Conservation (phyloP, 129 eudicot species). For the Flaveria trinervia region DNA sequence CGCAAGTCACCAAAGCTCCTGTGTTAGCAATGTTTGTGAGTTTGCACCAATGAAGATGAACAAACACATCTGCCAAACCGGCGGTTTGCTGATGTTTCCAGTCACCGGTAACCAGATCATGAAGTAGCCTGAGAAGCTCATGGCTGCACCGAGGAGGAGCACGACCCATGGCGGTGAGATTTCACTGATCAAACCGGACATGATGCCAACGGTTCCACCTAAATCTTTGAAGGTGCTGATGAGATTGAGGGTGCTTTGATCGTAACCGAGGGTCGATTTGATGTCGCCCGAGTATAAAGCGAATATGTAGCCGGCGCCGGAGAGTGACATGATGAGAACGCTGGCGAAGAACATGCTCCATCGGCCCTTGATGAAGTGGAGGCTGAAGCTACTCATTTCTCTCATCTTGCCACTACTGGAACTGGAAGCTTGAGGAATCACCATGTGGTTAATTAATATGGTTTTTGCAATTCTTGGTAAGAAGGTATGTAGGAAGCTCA, state of each 20-base stretch:
- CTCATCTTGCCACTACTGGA: too few relatives aligned
- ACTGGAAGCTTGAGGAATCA: too few relatives aligned
- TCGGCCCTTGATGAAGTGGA: too few relatives aligned
- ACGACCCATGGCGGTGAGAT: not conserved
- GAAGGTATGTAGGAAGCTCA: too few relatives aligned
- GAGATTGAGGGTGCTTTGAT: not conserved
- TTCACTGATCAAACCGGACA: not conserved
- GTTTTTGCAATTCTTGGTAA: too few relatives aligned
- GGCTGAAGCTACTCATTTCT: too few relatives aligned
- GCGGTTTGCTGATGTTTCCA: not conserved
- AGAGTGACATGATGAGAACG: too few relatives aligned
- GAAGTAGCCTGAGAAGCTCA: not conserved
- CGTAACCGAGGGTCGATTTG: not conserved
- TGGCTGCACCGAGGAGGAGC: not conserved
- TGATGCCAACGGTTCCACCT: not conserved
- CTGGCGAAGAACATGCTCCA: too few relatives aligned
- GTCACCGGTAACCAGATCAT: not conserved
- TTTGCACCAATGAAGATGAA: not conserved
- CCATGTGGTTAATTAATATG: too few relatives aligned
- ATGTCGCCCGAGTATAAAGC: too few relatives aligned
- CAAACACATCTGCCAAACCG: not conserved
- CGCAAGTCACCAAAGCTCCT: not conserved
- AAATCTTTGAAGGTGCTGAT: not conserved
- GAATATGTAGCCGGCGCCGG: too few relatives aligned
- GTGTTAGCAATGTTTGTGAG: not conserved